phyloP scores from a whole-genome alignment of 805 yeast species.

The Yamadazyma paraphyllophila region DNA sequence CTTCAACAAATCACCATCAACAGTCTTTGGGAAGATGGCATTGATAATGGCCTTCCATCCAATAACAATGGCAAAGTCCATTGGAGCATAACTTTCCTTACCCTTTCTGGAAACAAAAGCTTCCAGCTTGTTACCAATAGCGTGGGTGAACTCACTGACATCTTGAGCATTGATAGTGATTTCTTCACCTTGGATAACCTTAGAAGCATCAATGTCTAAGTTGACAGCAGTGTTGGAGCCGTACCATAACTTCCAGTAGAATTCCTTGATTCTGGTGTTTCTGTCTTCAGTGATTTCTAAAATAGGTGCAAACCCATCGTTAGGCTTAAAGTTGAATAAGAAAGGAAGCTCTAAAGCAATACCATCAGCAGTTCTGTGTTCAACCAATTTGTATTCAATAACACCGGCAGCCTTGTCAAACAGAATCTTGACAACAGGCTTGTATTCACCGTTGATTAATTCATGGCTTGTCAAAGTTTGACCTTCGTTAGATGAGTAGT shows the following conservation, averaged over 20 bases:
- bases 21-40: constrained; percentile 94
- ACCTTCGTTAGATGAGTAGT: constrained; percentile 51
- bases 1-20: constrained; percentile 93
- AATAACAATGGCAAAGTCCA: constrained; percentile 98
- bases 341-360: constrained; percentile 73
- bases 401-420: constrained; percentile 41
- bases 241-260: constrained; percentile 98
- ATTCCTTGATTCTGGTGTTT: constrained; percentile 88
- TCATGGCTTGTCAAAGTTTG: constrained; percentile 61
- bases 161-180: constrained; percentile 69
- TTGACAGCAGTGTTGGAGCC: constrained; percentile 60
- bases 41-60: constrained; percentile 98
- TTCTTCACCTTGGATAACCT: constrained; percentile 67
- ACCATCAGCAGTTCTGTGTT: constrained; percentile 81
- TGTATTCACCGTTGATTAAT: constrained; percentile 65
- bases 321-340: constrained; percentile 74
- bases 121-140: constrained; percentile 95
- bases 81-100: constrained; percentile 85
- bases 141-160: constrained; percentile 91
- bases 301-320: constrained; percentile 94
- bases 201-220: constrained; percentile 67
- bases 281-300: constrained; percentile 86
- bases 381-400: constrained; percentile 75
- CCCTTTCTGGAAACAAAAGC: constrained; percentile 89
- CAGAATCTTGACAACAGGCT: constrained; percentile 62